Percentiles rank a stretch among this genome's conserved stretches.
phyloP scores from a whole-genome alignment of 1,284 basidiomycete species.

The Tilletia setariae region DNA sequence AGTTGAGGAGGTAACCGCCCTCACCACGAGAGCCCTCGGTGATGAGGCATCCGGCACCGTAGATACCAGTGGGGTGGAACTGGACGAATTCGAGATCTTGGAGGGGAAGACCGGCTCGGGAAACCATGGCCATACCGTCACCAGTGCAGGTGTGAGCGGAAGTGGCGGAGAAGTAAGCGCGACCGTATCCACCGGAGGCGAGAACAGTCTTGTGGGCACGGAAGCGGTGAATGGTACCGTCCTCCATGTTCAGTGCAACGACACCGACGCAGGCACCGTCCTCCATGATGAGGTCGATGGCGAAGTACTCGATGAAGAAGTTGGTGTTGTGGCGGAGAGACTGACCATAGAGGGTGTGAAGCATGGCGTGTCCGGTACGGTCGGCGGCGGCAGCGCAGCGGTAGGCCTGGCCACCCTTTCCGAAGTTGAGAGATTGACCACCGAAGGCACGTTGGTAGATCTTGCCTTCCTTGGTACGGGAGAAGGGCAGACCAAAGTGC shows the following conservation, averaged over 20 bases:
- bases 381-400: slow-evolving; percentile 98
- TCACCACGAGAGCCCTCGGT: slow-evolving; percentile 99
- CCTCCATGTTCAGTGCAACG: slow-evolving; percentile 98
- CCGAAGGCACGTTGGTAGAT: slow-evolving; percentile 99
- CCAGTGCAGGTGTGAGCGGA: slow-evolving; percentile 98
- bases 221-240: slow-evolving; percentile 98
- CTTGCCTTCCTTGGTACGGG: slow-evolving; percentile 97
- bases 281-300: slow-evolving; percentile 91
- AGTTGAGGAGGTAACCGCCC: slow-evolving; percentile 97
- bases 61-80: slow-evolving; percentile 99
- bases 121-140: slow-evolving; percentile 98
- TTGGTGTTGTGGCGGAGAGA: slow-evolving; percentile 99
- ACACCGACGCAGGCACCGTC: slow-evolving; percentile 99
- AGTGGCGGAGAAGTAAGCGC: slow-evolving; percentile 98
- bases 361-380: slow-evolving; percentile 95
- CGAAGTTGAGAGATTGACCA: slow-evolving; percentile 93
- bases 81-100: slow-evolving; percentile 99
- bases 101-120: slow-evolving; percentile 89
- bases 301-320: slow-evolving; percentile 99
- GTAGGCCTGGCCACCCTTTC: slow-evolving; percentile 98
- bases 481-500: slow-evolving; percentile 98
- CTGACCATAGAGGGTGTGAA: slow-evolving; percentile 98
- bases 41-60: slow-evolving; percentile 97
- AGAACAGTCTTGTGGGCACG: slow-evolving; percentile 96
- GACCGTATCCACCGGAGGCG: slow-evolving; percentile 97